Base-by-base conservation (phyloP, 768 basidiomycete genomes). In the Trametes maxima region DNA sequence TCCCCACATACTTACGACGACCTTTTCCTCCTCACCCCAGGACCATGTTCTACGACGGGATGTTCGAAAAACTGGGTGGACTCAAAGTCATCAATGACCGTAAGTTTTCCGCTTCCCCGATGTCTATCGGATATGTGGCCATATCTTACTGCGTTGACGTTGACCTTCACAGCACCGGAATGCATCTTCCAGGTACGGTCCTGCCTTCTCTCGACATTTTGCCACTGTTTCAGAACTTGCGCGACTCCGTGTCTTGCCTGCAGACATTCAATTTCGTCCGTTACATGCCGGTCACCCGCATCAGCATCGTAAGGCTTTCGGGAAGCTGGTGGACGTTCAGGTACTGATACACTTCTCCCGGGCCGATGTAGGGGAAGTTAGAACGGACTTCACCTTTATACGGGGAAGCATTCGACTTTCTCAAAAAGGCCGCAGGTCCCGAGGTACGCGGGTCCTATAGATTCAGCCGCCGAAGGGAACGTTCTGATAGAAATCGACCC, bases 61-160 rank as follows among this genome's bases (percentile, higher is more conserved):
- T 87, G 37, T 87, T 86, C 70, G 80, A 88, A 63, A 82, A 79
- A 52, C 70, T 89, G 35, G 80, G 82, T 53, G 87, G 86, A 39
- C 85, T 88, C 80, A 76, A 74, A 40, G 73, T 70, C 51, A 73
- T 84, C 46, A 78, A 80, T 2, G 77, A 80, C 12, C 50, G 61
- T 62, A 24, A 25, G 60, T 28, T n/a, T 14, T 5, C 25, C 8
- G 7, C 14, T 40, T 19, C 5, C 6, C 21, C 13, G n/a, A 35
- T 21, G 3, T 52, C 24, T 33, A 33, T 33, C 28, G 8, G 28
- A 33, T 33, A 3, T n/a, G n/a, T n/a, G n/a, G n/a, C n/a, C n/a
- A n/a, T 33, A 74, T 67, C 36, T 2, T 17, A 24, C 24, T 50
- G 35, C 10, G 2, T 22, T 17, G 25, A 21, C 24, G 28, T 13